Evolutionary conservation across 805 yeast genomes (phyloP).

Genomic region (Metschnikowia koreensis): DNA sequence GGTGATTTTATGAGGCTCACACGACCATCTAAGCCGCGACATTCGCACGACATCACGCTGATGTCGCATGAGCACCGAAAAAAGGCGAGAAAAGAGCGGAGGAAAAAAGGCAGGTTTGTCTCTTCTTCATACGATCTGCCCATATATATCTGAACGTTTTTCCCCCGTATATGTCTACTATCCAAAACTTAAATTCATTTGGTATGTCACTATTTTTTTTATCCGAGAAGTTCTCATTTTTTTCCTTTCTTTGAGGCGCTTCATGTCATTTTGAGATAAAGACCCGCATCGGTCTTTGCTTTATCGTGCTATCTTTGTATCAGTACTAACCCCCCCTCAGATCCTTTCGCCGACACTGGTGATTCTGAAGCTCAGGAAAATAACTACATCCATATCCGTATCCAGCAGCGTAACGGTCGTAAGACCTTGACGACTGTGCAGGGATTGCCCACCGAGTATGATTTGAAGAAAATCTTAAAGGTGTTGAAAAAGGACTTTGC

Average conservation of each 20-base stretch:
- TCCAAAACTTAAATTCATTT: slow-evolving; percentile 84
- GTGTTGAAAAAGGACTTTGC: slow-evolving; percentile 97
- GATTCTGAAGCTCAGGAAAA: slow-evolving; percentile 97
- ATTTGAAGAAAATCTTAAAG: slow-evolving; percentile 87
- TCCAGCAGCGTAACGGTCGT: slow-evolving; percentile 99
- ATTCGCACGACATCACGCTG: slow-evolving; percentile 4
- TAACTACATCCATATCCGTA: slow-evolving; percentile 95
- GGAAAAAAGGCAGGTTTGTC: background rate
- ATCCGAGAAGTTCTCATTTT: no score
- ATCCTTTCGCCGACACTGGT: slow-evolving; percentile 99
- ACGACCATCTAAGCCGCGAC: background rate
- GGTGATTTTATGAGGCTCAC: background rate
- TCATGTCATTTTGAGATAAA: background rate
- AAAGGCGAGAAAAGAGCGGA: slow-evolving; percentile 7
- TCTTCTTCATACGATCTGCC: slow-evolving; percentile 6
- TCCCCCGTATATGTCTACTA: slow-evolving; percentile 66
- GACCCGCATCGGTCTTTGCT: background rate
- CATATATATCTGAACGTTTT: slow-evolving; percentile 14
- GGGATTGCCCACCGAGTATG: slow-evolving; percentile 95
- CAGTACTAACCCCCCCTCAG: slow-evolving; percentile 32
- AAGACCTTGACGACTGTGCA: slow-evolving; percentile 97
- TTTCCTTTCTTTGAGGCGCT: background rate
- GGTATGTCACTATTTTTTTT: slow-evolving; percentile 43
- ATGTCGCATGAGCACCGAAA: slow-evolving; percentile 7
- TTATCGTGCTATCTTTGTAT: background rate